Percentiles rank a stretch among this genome's conserved stretches.
Conservation (phyloP, 257 asterid genomes). For the Solanum paucissectum region DNA sequence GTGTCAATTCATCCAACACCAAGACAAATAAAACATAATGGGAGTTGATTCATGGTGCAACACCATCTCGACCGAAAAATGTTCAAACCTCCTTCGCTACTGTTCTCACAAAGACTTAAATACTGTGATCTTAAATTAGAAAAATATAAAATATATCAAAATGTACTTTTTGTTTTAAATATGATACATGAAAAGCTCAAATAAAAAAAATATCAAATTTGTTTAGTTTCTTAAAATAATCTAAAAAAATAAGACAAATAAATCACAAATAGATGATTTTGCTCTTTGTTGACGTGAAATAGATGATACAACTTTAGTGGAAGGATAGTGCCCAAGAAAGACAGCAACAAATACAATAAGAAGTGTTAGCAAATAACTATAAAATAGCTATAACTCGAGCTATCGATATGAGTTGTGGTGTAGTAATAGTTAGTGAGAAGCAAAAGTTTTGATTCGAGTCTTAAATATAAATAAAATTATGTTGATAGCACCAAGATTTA, state of each 20-base stretch:
- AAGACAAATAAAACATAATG: too few relatives aligned
- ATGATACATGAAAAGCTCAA: background rate
- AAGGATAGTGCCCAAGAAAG: background rate
- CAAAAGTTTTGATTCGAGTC: rapidly evolving
- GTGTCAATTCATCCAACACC: background rate
- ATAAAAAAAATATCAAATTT: too few relatives aligned
- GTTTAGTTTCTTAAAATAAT: too few relatives aligned
- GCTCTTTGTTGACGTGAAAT: background rate
- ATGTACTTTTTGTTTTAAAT: too few relatives aligned
- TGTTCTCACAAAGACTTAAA: background rate
- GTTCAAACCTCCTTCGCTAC: background rate
- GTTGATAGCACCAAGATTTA: rapidly evolving
- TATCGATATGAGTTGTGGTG: too few relatives aligned
- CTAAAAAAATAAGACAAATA: background rate
- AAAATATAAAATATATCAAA: too few relatives aligned
- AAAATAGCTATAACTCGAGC: too few relatives aligned
- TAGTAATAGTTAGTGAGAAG: rapidly evolving
- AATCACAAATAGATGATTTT: too few relatives aligned
- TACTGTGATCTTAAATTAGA: background rate
- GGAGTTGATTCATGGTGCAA: background rate
- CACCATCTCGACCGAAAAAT: background rate
- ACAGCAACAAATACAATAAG: background rate
- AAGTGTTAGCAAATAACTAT: background rate
- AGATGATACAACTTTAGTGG: background rate
- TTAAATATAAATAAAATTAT: too few relatives aligned